Evolutionary conservation across 441 rosid genomes (phyloP).

Genomic region (Jatropha podagrica): DNA sequence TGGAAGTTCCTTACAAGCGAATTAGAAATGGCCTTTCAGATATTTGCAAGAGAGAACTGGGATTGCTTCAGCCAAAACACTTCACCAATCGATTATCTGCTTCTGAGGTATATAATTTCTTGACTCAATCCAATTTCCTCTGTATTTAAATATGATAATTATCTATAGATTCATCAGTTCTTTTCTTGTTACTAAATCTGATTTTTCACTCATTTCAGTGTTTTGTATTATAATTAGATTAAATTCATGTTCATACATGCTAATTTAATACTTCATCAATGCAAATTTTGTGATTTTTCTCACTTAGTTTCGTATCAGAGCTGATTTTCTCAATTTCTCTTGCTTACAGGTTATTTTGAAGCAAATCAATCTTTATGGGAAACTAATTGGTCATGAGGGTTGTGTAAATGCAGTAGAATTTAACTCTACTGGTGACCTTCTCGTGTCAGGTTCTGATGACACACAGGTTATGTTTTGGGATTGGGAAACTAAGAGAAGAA

Average conservation of each 20-base stretch:
- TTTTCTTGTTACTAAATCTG: background rate
- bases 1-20: slow-evolving; percentile 28
- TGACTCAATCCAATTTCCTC: background rate
- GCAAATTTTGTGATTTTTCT: background rate
- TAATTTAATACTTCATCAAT: background rate
- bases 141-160: background rate
- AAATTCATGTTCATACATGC: background rate
- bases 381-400: slow-evolving; percentile 62
- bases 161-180: background rate
- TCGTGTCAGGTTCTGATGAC: slow-evolving; percentile 78
- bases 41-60: slow-evolving; percentile 39
- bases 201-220: background rate
- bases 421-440: slow-evolving; percentile 53
- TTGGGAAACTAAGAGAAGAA: slow-evolving; percentile 36
- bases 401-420: slow-evolving; percentile 63
- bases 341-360: slow-evolving; percentile 41
- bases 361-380: slow-evolving; percentile 46
- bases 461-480: slow-evolving; percentile 55
- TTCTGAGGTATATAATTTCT: slow-evolving; percentile 35
- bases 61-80: slow-evolving; percentile 29
- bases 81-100: slow-evolving; percentile 40
- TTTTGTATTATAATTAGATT: background rate
- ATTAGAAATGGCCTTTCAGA: slow-evolving; percentile 28
- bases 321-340: background rate
- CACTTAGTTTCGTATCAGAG: slow-evolving; percentile 4